phyloP scores from a whole-genome alignment of 495 filamentous ascomycete species.

The Daldinia concentrica region DNA sequence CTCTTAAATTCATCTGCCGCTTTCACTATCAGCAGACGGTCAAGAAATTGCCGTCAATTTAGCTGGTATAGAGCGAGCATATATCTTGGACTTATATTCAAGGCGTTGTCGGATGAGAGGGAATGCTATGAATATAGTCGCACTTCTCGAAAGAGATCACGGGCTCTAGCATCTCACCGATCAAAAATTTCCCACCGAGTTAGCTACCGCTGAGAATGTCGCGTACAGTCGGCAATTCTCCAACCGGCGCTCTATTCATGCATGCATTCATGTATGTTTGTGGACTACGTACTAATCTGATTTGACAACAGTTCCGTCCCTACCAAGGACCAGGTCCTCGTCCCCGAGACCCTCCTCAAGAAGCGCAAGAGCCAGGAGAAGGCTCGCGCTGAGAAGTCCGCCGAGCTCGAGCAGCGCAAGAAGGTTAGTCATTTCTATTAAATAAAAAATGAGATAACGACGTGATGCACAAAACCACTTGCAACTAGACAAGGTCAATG shows the following conservation, averaged over 20 bases:
- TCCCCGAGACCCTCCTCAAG: conserved; percentile 98
- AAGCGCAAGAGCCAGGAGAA: conserved; percentile 99
- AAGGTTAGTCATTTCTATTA: conserved; percentile 70
- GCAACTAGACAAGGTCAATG: conserved; percentile 98
- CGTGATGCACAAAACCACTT: conserved; percentile 71
- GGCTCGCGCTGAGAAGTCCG: conserved; percentile 84
- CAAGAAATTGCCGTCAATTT: conserved; percentile 22
- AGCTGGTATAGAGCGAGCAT: conserved; percentile 51
- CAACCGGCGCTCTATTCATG: conserved; percentile 80
- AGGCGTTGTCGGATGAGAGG: conserved; percentile 85
- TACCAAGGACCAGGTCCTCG: conserved; percentile 89
- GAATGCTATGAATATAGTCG: conserved; percentile 33
- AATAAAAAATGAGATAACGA: conserved; percentile 40
- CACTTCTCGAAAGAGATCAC: conserved; percentile 6
- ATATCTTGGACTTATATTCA: conserved; percentile 68
- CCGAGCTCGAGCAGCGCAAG: conserved; percentile 85
- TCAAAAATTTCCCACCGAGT: conserved; percentile 85
- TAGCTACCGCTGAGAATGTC: conserved; percentile 86
- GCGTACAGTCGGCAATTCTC: conserved; percentile 85
- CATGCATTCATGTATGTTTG: conserved; percentile 59
- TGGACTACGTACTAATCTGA: conserved; percentile 74
- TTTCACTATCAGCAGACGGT: conserved; percentile 42
- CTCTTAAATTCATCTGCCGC: conserved; percentile 84
- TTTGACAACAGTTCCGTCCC: conserved; percentile 75
- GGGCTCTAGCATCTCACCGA: conserved; percentile 67